These are phyloP conservation scores for Cyclospora cayetanensis DNA, from an alignment of 169 alveolate genomes.

Conservation along the genomic window DNA sequence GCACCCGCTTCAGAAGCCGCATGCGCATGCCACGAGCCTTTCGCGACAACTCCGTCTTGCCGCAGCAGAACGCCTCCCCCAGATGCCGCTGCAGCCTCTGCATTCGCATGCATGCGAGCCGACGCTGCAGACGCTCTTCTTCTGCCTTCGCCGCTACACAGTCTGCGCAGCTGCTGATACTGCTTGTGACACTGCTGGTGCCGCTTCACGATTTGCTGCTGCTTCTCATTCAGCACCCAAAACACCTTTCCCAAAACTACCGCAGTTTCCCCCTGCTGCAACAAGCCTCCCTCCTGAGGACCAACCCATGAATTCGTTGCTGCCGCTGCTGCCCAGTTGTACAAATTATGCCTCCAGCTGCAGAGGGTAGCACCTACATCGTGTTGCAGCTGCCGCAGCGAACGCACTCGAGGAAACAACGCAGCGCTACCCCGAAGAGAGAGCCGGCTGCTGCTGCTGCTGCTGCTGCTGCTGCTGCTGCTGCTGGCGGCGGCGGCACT, in stretches of 20 bases:
- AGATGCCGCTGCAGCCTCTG: not conserved
- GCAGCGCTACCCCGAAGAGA: not conserved
- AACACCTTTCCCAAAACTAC: constrained; percentile 56
- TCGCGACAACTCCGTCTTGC: not conserved
- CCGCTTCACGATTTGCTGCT: constrained; percentile 18
- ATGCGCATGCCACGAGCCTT: not conserved
- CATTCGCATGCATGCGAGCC: not conserved
- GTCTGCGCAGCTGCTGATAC: not conserved
- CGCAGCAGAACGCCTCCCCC: not conserved
- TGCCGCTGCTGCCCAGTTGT: constrained; percentile 49
- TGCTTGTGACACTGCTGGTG: not conserved
- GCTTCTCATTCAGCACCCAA: constrained; percentile 5
- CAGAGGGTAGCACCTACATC: constrained; percentile 43
- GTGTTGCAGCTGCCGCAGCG: constrained; percentile 59
- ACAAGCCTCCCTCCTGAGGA: constrained; percentile 40
- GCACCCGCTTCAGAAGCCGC: not conserved
- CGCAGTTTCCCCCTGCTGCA: constrained; percentile 57
- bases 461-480: not conserved
- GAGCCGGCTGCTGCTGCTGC: not conserved
- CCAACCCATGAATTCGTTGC: not conserved
- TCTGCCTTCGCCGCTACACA: not conserved
- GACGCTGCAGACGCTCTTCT: not conserved
- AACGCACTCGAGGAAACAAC: constrained; percentile 20
- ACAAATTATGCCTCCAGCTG: constrained; percentile 50
- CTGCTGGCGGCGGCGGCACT: not conserved